Percentiles rank a stretch among this genome's conserved stretches.
Conservation (phyloP, 805 yeast genomes). For the Starmerella vaccinii region DNA sequence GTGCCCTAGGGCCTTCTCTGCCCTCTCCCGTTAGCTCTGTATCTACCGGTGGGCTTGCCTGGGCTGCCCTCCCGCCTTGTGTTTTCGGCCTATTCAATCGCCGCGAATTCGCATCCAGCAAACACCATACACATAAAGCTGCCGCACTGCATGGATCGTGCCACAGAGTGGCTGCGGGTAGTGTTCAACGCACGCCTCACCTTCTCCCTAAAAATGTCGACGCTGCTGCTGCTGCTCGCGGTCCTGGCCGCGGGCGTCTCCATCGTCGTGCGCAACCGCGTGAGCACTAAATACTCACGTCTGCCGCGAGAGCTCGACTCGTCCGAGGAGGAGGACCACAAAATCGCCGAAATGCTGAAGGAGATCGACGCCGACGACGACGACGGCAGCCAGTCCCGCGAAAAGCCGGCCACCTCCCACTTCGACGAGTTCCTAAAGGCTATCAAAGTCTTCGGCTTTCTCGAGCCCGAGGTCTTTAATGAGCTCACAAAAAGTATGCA, state of each 20-base stretch:
- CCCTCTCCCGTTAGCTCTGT: too few species aligned
- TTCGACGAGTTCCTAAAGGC: constrained; percentile 84
- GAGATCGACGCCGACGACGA: constrained; percentile 24
- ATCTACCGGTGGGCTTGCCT: too few species aligned
- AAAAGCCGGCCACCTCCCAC: constrained; percentile 49
- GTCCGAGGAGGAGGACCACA: constrained; percentile 28
- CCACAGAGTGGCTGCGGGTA: not conserved
- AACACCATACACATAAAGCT: not conserved
- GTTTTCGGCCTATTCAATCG: not conserved
- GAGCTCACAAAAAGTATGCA: constrained; percentile 87
- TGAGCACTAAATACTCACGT: constrained; percentile 53
- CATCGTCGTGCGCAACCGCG: constrained; percentile 50
- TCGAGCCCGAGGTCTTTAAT: constrained; percentile 82
- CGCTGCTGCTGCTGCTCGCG: constrained; percentile 24
- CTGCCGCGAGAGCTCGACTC: constrained; percentile 35
- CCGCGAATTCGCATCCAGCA: too few species aligned
- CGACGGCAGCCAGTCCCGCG: constrained; percentile 28
- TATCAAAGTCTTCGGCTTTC: constrained; percentile 84
- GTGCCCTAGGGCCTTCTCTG: not conserved
- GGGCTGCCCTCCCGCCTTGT: too few species aligned
- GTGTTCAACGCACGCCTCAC: constrained; percentile 12
- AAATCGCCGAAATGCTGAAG: constrained; percentile 39
- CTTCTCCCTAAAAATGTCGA: constrained; percentile 18
- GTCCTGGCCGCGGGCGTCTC: constrained; percentile 33
- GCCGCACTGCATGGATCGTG: not conserved